Conservation (phyloP, 2,329 filamentous ascomycete species). For the Cladosporium sp. region DNA sequence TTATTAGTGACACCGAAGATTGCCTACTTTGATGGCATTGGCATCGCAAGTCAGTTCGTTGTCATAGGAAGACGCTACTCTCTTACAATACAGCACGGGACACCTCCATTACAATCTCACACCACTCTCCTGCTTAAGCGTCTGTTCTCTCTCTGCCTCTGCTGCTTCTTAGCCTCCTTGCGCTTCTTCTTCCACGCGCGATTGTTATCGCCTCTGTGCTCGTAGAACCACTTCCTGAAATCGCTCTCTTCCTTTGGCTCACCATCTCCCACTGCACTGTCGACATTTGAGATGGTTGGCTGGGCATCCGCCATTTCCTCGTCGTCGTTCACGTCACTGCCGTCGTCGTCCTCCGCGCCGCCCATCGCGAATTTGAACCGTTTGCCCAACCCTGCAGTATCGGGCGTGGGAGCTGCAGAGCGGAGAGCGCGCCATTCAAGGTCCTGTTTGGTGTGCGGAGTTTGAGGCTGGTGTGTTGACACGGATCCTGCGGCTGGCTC, state of each 20-base stretch:
- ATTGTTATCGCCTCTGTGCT: constrained; percentile 46
- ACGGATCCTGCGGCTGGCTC: constrained; percentile 22
- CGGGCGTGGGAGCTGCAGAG: constrained; percentile 90
- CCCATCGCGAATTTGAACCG: constrained; percentile 53
- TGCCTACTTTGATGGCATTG: too few relatives aligned
- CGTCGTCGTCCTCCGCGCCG: constrained; percentile 44
- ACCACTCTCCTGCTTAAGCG: constrained; percentile 39
- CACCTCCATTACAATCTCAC: too few relatives aligned
- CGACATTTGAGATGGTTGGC: neutral
- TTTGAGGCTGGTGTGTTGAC: constrained; percentile 55
- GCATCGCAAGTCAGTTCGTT: too few relatives aligned
- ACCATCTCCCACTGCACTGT: constrained; percentile 9
- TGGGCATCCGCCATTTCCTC: constrained; percentile 7
- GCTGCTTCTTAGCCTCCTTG: constrained; percentile 57
- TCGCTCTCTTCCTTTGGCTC: constrained; percentile 46
- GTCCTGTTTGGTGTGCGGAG: constrained; percentile 78
- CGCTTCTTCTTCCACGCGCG: constrained; percentile 52
- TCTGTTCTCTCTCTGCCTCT: constrained; percentile 57
- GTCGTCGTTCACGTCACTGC: constrained; percentile 36
- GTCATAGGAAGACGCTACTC: too few relatives aligned
- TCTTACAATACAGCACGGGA: too few relatives aligned
- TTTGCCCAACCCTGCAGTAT: constrained; percentile 74
- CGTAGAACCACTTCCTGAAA: constrained; percentile 60
- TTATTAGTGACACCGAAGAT: too few relatives aligned
- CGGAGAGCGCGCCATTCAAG: constrained; percentile 69